Percentiles rank a stretch among this genome's conserved stretches.
phyloP scores from a whole-genome alignment of 345 rosid species.

The Aquilaria malaccensis region DNA sequence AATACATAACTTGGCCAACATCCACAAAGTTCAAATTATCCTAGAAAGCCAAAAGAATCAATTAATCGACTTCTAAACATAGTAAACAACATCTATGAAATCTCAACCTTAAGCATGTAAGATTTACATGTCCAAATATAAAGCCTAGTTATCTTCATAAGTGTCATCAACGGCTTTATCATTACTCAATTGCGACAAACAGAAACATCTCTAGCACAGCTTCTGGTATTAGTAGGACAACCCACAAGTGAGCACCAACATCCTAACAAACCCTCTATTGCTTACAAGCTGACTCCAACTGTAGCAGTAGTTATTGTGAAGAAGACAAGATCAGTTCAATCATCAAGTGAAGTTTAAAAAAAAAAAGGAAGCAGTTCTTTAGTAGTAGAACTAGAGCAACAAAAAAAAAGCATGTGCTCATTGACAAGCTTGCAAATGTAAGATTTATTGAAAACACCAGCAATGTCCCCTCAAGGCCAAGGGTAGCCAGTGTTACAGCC shows the following conservation, averaged over 20 bases:
- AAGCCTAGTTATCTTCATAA: too few species aligned
- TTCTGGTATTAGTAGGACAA: constrained; percentile 18
- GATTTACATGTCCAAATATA: too few species aligned
- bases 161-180: too few species aligned
- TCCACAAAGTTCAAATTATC: too few species aligned
- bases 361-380: background rate
- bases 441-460: constrained; percentile 34
- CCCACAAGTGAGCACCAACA: constrained; percentile 49
- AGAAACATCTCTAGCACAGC: too few species aligned
- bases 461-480: constrained; percentile 79
- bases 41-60: too few species aligned
- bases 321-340: background rate
- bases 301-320: background rate
- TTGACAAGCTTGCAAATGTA: constrained; percentile 39
- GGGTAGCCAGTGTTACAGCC: constrained; percentile 54
- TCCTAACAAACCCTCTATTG: constrained; percentile 39
- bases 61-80: too few species aligned
- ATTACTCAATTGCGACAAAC: too few species aligned
- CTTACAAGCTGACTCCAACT: constrained; percentile 30
- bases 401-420: constrained; percentile 45
- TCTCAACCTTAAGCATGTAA: too few species aligned
- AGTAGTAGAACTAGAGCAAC: constrained; percentile 46
- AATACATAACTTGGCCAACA: too few species aligned
- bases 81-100: too few species aligned
- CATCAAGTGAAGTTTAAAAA: background rate